phyloP scores from a whole-genome alignment of 768 basidiomycete genomes.

The Exidia glandulosa region DNA sequence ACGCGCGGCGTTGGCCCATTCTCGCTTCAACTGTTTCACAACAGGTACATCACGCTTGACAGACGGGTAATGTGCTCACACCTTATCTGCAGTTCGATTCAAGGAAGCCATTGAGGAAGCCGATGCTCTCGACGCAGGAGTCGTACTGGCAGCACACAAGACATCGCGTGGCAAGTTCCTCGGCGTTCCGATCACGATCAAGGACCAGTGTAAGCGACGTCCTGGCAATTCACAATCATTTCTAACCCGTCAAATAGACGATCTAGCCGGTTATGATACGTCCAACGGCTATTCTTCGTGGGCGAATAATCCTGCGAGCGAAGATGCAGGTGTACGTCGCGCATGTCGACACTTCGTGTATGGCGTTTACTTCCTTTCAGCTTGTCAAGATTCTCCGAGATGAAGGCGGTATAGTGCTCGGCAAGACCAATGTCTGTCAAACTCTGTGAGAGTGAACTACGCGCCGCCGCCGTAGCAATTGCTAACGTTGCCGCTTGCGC shows the following conservation, averaged over 20 bases:
- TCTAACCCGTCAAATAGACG: conserved; percentile 29
- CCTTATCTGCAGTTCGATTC: conserved; percentile 49
- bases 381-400: not conserved
- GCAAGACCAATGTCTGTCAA: not conserved
- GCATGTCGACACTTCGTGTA: not conserved
- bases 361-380: not conserved
- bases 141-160: conserved; percentile 44
- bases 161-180: conserved; percentile 59
- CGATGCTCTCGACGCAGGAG: conserved; percentile 51
- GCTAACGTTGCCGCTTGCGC: not conserved
- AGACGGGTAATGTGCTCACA: no score
- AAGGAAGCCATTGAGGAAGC: conserved; percentile 54
- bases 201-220: conserved; percentile 50
- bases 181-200: conserved; percentile 71
- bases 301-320: conserved; percentile 47
- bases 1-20: conserved; percentile 46
- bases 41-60: conserved; percentile 39
- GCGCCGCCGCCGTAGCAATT: not conserved
- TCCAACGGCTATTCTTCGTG: conserved; percentile 61
- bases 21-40: conserved; percentile 63
- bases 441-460: conserved; percentile 23
- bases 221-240: not conserved
- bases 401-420: not conserved
- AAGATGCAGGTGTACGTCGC: conserved; percentile 50
- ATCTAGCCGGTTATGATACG: conserved; percentile 53